Conservation (phyloP, 306 rosid genomes). For the Astragalus glycyphyllos region DNA sequence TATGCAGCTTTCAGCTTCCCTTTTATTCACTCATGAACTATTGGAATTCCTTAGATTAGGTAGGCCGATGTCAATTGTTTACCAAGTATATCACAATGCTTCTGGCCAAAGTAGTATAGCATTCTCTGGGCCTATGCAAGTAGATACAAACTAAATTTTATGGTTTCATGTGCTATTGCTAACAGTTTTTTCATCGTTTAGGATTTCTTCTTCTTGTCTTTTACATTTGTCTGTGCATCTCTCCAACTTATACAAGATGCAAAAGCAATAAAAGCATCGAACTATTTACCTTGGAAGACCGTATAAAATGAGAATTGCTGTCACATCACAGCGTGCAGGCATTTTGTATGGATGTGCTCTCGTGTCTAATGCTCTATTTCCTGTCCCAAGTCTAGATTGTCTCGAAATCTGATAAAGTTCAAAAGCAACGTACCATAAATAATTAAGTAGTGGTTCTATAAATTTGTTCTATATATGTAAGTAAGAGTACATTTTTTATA, state of each 20-base stretch:
- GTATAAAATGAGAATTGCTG: constrained; percentile 88
- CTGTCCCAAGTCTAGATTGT: constrained; percentile 54
- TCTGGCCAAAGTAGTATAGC: background rate
- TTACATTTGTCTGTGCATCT: constrained; percentile 11
- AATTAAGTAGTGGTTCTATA: constrained; percentile 29
- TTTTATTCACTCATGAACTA: background rate
- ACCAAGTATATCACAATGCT: constrained; percentile 11
- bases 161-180: background rate
- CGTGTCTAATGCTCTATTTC: constrained; percentile 49
- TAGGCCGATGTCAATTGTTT: constrained; percentile 2
- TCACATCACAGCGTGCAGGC: constrained; percentile 87
- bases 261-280: constrained; percentile 35
- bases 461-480: background rate
- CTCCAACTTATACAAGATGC: constrained; percentile 20
- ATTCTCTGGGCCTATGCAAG: constrained; percentile 18
- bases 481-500: background rate
- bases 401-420: constrained; percentile 50
- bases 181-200: background rate
- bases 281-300: constrained; percentile 93
- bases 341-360: constrained; percentile 65
- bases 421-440: constrained; percentile 57
- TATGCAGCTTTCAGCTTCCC: constrained; percentile 9
- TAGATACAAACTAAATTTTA: constrained; percentile 9
- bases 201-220: background rate
- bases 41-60: constrained; percentile 24